Evolutionary conservation across 768 basidiomycete species (phyloP), one percentile per base, ranked within the genome.

Genomic region (Leccinum fibrillosum): DNA sequence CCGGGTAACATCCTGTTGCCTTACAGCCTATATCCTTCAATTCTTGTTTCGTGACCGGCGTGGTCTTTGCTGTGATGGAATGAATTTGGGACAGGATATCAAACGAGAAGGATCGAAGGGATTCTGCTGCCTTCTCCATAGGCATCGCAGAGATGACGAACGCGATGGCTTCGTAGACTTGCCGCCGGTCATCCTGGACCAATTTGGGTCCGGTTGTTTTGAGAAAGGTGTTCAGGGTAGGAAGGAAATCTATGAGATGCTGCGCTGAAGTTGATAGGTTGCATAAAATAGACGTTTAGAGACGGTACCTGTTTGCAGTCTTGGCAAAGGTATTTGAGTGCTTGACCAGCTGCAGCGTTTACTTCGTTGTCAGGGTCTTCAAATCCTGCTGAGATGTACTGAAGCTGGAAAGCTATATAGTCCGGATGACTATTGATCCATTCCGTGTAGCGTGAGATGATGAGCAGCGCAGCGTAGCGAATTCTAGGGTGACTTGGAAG

Each of bases 111-210:
- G 87, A 86, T 60, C 86, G 86, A 47, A 99, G 82, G 2, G 92
- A 93, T 63, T 86, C 84, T 0, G 94, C 92, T 11, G 93, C 93
- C 59, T 86, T 84, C 54, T 86, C 84, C 81, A 95, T 89, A 2
- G 90, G 86, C 94, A 98, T 98, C 1, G 88, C 90, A 50, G 89
- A 90, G 56, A 99, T 95, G 55, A 99, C 92, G 74, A 91, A 86
- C 5, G 92, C 94, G 63, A 98, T 94, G 13, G 95, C 97, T 69
- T 97, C 94, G 66, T 95, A 94, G 17, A 99, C 89, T 72, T 95
- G 90, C 50, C 91, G 82, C 66, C 86, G 84, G 72, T 98, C 97
- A 45, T 94, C 91, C 70, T 92, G 92, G 11, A 78, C 75, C 44
- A 99, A 78, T 68, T 90, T 92, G 6, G 82, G 70, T 42, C 93